A percentile compares a stretch with the other conserved stretches of the same genome.
phyloP scores from a whole-genome alignment of 441 rosid species.

The Gossypium gossypioides region DNA sequence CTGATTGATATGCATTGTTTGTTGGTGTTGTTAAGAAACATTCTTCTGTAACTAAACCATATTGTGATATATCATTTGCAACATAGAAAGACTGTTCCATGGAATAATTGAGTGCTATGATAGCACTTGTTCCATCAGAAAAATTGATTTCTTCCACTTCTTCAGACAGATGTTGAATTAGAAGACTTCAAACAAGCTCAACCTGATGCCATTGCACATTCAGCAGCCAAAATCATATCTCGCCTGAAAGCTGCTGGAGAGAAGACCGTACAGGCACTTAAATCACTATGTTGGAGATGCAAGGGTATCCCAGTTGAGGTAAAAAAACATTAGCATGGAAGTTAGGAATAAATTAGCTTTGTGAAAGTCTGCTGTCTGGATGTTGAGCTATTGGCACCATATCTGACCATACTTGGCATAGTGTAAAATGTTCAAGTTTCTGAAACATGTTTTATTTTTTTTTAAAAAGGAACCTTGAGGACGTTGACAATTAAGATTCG shows the following conservation, averaged over 20 bases:
- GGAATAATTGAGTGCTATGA: not conserved
- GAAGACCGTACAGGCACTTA: constrained; percentile 53
- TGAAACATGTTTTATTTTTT: not conserved
- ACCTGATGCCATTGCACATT: constrained; percentile 75
- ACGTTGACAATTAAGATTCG: too few relatives aligned
- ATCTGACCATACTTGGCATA: not conserved
- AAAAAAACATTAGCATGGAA: constrained; percentile 12
- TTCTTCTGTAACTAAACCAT: not conserved
- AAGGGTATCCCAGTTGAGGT: constrained; percentile 89
- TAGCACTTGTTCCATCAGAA: not conserved
- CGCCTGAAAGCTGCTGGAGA: constrained; percentile 65
- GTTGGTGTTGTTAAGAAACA: not conserved
- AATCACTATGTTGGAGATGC: constrained; percentile 70
- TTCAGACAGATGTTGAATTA: constrained; percentile 57
- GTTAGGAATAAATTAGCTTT: not conserved
- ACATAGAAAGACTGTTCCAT: constrained; percentile 10
- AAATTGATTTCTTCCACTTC: constrained; percentile 17
- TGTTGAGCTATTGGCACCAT: not conserved
- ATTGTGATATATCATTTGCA: not conserved
- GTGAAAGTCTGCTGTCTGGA: not conserved
- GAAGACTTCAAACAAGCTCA: constrained; percentile 66
- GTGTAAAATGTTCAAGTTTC: not conserved
- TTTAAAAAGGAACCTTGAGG: too few relatives aligned
- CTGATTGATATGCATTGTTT: not conserved
- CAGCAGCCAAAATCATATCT: constrained; percentile 59